phyloP scores from a whole-genome alignment of 2,329 filamentous ascomycete genomes.

The Apiospora pterosperma region DNA sequence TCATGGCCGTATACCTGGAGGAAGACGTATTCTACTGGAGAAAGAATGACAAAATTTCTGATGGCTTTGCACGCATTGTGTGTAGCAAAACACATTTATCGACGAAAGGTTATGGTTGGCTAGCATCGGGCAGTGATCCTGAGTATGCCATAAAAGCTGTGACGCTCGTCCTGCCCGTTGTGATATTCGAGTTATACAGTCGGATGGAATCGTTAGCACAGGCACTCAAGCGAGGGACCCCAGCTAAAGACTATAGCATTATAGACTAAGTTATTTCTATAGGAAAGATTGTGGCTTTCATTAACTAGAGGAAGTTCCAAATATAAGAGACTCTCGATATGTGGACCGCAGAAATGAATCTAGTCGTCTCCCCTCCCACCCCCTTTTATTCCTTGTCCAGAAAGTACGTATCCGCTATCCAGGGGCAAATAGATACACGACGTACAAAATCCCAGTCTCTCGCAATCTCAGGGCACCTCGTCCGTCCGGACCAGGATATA shows the following conservation, averaged over 20 bases:
- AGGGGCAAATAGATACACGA: not conserved
- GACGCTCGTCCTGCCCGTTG: not conserved
- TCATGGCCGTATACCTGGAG: not conserved
- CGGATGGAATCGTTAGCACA: not conserved
- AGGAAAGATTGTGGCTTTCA: too few species aligned
- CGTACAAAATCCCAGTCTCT: not conserved
- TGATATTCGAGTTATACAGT: not conserved
- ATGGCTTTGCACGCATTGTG: not conserved
- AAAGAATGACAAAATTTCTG: not conserved
- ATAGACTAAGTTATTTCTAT: too few species aligned
- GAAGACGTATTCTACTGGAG: not conserved
- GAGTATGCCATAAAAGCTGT: not conserved
- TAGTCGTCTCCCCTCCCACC: too few species aligned
- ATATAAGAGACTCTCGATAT: too few species aligned
- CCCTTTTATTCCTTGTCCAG: too few species aligned
- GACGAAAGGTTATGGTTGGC: not conserved
- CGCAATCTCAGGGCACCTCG: not conserved
- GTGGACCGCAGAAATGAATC: too few species aligned
- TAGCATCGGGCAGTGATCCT: not conserved
- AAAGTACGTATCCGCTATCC: too few species aligned
- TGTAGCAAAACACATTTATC: not conserved
- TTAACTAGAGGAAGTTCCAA: too few species aligned
- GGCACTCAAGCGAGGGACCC: too few species aligned
- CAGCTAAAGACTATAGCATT: too few species aligned
- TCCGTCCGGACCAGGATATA: conserved; percentile 2